Evolutionary conservation across 2,329 filamentous ascomycete genomes (phyloP), one percentile per base, ranked within the genome.

Genomic region (Purpureocillium takamizusanense): DNA sequence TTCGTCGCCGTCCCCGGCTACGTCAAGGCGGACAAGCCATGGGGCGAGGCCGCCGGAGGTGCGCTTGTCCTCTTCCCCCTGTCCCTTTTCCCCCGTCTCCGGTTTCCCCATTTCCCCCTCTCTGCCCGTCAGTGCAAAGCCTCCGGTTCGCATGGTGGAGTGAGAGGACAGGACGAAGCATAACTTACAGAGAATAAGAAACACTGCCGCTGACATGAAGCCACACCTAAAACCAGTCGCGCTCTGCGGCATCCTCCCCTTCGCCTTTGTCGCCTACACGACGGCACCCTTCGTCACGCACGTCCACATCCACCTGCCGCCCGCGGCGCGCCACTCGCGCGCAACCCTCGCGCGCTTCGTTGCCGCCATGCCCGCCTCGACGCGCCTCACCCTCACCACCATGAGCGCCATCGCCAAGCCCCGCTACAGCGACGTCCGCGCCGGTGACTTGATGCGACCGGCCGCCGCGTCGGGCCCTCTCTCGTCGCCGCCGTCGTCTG

Each of bases 251-350:
- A 55, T 81, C 29, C 59, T 83, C 8, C 86, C 86, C 3, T 63
- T 87, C 49, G 41, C 76, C 28, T 76, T 80, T 51, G 69, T 86
- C 16, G 66, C 72, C 28, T 82, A 78, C 55, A 72, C 73, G 34
- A 78, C 81, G 2, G 69, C 76, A 1, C 83, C 86, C 3, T 85
- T 83, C 52, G 83, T 90, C 7, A 78, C 78, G 31, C 78, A 80
- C 52, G 70, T 92, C 42, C 77, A 84, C 57, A 63, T 92, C 36
- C 72, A 74, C 16, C 67, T 89, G 2, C 86, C 86, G 0, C 56
- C 66, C 1, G 74, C 72, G 47, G 83, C 82, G 13, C 76, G 83
- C 33, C 59, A 67, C 30, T 83, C 80, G 1, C 72, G 71, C 27
- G 62, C 71, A 21, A 59, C 70, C 36, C 63, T 83, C 16, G 60